Evolutionary conservation across 164 flowering plant species (phyloP).

Genomic region (Tetrastigma voinierianum): DNA sequence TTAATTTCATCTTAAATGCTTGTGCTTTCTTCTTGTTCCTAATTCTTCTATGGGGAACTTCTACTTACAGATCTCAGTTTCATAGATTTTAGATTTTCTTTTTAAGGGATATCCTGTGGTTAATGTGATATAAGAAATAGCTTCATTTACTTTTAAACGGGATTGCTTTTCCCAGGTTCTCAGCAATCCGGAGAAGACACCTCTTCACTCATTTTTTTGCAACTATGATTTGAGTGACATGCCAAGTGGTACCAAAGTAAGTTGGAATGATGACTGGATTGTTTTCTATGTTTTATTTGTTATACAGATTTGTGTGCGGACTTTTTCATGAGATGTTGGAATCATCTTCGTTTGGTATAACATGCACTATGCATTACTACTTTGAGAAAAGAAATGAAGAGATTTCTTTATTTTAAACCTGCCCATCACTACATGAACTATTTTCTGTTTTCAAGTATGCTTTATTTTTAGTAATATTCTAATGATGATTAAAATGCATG

Average conservation of each 20-base stretch:
- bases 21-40: neutral
- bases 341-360: too few relatives aligned
- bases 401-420: neutral
- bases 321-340: too few relatives aligned
- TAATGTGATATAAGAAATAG: too few relatives aligned
- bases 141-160: neutral
- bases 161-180: constrained; percentile 56
- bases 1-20: too few relatives aligned
- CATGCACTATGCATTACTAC: too few relatives aligned
- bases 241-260: constrained; percentile 96
- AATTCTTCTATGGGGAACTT: neutral
- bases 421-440: neutral
- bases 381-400: neutral
- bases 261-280: neutral
- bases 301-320: neutral
- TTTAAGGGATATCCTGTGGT: too few relatives aligned
- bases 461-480: neutral
- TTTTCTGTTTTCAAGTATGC: neutral
- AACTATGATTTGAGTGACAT: constrained; percentile 91
- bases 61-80: too few relatives aligned
- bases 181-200: constrained; percentile 95
- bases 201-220: constrained; percentile 90
- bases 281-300: neutral
- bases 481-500: too few relatives aligned
- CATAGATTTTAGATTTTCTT: too few relatives aligned